These are phyloP conservation scores for Phaseolus coccineus DNA, from an alignment of 331 rosid species.

Conservation along the genomic window DNA sequence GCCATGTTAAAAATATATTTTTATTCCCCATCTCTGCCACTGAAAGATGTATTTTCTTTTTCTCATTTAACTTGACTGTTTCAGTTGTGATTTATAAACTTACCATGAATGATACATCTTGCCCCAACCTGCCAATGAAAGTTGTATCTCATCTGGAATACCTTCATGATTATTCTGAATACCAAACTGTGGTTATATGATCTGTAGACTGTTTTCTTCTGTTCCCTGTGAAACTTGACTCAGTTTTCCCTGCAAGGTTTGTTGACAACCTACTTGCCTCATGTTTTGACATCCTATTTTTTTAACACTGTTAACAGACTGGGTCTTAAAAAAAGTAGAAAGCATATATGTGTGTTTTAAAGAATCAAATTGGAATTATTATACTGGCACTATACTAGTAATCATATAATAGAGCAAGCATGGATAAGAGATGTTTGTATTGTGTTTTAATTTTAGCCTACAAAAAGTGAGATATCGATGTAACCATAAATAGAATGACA, in stretches of 20 bases:
- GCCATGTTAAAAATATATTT: background rate
- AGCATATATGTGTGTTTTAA: slow-evolving; percentile 17
- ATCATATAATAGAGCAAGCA: background rate
- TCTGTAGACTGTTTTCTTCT: background rate
- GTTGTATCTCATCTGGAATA: background rate
- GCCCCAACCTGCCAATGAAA: background rate
- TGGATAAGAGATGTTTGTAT: slow-evolving; percentile 1
- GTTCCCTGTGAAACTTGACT: slow-evolving; percentile 19
- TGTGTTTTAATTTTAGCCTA: background rate
- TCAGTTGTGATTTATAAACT: slow-evolving; percentile 18
- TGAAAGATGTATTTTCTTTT: slow-evolving; percentile 21
- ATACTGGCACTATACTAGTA: background rate
- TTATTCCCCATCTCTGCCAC: background rate
- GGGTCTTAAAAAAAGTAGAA: background rate
- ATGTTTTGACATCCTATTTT: slow-evolving; percentile 22
- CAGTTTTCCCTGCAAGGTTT: slow-evolving; percentile 28
- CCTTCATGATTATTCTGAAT: slow-evolving; percentile 29
- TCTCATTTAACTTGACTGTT: slow-evolving; percentile 14
- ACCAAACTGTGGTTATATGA: slow-evolving; percentile 2
- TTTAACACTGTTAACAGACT: background rate
- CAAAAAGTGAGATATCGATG: background rate
- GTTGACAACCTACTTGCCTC: background rate
- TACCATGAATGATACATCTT: slow-evolving; percentile 1
- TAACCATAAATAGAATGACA: background rate
- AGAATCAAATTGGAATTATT: background rate